Base-by-base conservation (phyloP, 2,329 filamentous ascomycete species). In the Immersiporthe knoxdaviesiana region DNA sequence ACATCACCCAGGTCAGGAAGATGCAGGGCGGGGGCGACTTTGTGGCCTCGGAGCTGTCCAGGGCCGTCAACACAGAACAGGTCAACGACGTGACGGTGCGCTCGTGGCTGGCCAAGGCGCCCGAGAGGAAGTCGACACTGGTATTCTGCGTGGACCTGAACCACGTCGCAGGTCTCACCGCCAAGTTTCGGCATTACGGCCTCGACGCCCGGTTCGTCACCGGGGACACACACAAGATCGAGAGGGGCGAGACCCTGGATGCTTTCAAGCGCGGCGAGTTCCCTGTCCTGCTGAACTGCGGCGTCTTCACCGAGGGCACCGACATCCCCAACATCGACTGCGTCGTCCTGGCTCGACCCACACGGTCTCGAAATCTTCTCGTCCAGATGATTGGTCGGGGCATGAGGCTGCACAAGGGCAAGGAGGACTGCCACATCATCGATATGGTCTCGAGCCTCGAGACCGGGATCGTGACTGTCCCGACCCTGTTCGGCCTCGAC, bases 251-350 rank as follows among this genome's bases (percentile, higher is more conserved):
- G 64, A 88, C 88, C 1, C 84, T 99, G 1, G 89, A 92, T 41
- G 88, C 87, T 2, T 99, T 99, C 79, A 91, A 87, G 72, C 85
- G 83, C 1, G 87, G 90, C 10, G 87, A 94, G 58, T 98, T 92
- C 72, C 93, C 93, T 0, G 93, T 99, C 0, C 85, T 99, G 18
- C 82, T 99, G 65, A 99, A 99, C 77, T 98, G 96, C 76, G 94
- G 94, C 11, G 92, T 99, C 54, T 98, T 97, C 76, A 98, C 95
- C 0, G 96, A 99, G 81, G 96, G 96, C 2, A 99, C 96, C 0
- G 96, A 99, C 76, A 97, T 99, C 41, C 96, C 97, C 7, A 97
- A 97, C 77, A 92, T 99, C 73, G 96, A 99, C 81, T 98, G 96
- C 76, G 88, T 99, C 32, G 77, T 99, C 11, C 85, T 99, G 11